These are phyloP conservation scores for Bipolaris victoriae DNA, from an alignment of 2,329 filamentous ascomycete species.

Conservation along the genomic window DNA sequence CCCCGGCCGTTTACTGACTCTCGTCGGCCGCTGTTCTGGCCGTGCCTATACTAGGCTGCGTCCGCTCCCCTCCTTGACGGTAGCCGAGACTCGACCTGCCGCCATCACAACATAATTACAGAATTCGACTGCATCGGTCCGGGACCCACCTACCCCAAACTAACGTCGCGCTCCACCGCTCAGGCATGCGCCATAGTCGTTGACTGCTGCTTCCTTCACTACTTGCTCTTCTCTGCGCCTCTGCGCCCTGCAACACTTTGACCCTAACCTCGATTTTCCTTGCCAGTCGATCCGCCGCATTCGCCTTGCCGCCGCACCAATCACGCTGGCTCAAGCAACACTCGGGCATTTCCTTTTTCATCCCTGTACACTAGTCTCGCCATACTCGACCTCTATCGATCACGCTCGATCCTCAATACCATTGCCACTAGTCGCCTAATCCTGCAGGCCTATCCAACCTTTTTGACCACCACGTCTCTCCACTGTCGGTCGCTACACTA, in stretches of 20 bases:
- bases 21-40: conserved; percentile 38
- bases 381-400: conserved; percentile 17
- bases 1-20: conserved; percentile 30
- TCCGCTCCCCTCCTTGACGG: conserved; percentile 23
- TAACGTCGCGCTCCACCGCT: conserved; percentile 28
- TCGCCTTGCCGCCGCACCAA: conserved; percentile 33
- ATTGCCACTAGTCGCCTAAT: conserved; percentile 33
- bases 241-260: conserved; percentile 51
- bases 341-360: conserved; percentile 41
- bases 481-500: conserved; percentile 12
- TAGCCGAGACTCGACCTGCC: conserved; percentile 26
- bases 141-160: conserved; percentile 34
- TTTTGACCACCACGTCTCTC: conserved; percentile 5
- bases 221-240: conserved; percentile 48
- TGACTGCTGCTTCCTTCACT: conserved; percentile 25
- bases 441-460: conserved; percentile 57
- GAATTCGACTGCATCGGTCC: conserved; percentile 32
- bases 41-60: conserved; percentile 31
- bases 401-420: conserved; percentile 11
- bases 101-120: conserved; percentile 34
- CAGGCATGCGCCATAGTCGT: conserved; percentile 41
- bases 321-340: conserved; percentile 22
- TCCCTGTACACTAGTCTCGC: conserved; percentile 34
- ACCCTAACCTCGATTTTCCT: conserved; percentile 40
- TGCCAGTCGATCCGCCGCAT: conserved; percentile 34